phyloP scores from a whole-genome alignment of 306 rosid species.

The Castanopsis chinensis region DNA sequence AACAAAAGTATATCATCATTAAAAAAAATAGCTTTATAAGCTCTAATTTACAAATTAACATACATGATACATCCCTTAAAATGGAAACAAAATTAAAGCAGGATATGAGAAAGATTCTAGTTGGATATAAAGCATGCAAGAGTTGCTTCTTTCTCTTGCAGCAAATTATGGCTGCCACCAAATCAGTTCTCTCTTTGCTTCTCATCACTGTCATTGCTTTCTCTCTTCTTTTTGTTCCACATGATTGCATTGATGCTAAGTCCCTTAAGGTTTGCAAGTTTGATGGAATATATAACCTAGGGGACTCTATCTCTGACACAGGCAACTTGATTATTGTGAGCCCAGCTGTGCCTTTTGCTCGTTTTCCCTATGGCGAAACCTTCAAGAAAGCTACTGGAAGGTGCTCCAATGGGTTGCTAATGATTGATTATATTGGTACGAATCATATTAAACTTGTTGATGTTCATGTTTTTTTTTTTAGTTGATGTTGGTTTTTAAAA shows the following conservation, averaged over 20 bases:
- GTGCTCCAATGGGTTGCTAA: slow-evolving; percentile 16
- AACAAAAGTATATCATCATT: no score
- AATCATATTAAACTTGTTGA: neutral
- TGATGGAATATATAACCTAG: slow-evolving; percentile 11
- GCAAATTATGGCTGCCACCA: slow-evolving; percentile 3
- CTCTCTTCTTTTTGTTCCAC: neutral
- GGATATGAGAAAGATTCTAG: no score
- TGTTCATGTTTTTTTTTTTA: neutral
- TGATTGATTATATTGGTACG: slow-evolving; percentile 13
- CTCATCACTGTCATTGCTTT: neutral
- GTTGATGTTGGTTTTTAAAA: neutral
- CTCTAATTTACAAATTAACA: no score
- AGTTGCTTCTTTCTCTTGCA: neutral
- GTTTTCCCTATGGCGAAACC: slow-evolving; percentile 18
- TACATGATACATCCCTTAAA: no score
- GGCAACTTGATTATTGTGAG: slow-evolving; percentile 3
- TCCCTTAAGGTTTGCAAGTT: neutral
- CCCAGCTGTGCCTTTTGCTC: neutral
- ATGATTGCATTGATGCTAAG: neutral
- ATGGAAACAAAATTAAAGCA: no score
- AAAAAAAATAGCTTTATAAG: no score
- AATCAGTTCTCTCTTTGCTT: neutral
- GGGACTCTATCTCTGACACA: slow-evolving; percentile 9
- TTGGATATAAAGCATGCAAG: no score
- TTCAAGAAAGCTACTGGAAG: slow-evolving; percentile 10